Conservation (phyloP, 2,329 filamentous ascomycete genomes). For the Botrytis aclada region DNA sequence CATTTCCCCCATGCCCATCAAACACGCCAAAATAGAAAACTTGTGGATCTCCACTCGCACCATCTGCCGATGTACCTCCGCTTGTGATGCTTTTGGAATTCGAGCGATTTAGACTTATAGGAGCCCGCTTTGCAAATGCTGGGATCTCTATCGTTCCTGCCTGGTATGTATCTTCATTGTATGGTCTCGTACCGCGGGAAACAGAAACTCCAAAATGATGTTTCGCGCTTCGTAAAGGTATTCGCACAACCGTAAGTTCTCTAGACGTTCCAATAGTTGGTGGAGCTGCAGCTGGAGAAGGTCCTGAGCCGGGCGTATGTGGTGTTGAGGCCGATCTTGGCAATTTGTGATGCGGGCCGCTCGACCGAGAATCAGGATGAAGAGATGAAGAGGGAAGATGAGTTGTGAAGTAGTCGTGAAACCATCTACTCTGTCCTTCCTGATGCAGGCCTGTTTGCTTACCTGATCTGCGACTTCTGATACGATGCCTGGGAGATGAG, state of each 20-base stretch:
- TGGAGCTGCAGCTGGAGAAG: conserved; percentile 56
- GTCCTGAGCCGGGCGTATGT: conserved; percentile 57
- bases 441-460: conserved; percentile 17
- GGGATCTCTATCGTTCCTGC: conserved; percentile 91
- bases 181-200: conserved; percentile 75
- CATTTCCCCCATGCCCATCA: conserved; percentile 87
- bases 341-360: conserved; percentile 76
- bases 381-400: conserved; percentile 91
- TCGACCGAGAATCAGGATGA: conserved; percentile 74
- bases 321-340: conserved; percentile 81
- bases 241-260: conserved; percentile 90
- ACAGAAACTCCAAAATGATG: conserved; percentile 87
- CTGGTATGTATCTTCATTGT: conserved; percentile 93
- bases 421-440: conserved; percentile 41
- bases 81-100: conserved; percentile 36
- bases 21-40: conserved; percentile 98
- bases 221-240: conserved; percentile 88
- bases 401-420: conserved; percentile 97
- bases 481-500: conserved; percentile 7
- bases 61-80: conserved; percentile 64
- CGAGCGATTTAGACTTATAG: conserved; percentile 52
- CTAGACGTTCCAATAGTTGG: conserved; percentile 59
- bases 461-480: conserved; percentile 9
- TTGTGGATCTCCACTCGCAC: conserved; percentile 83
- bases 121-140: conserved; percentile 82